A percentile compares a stretch with the other conserved stretches of the same genome.
phyloP scores from a whole-genome alignment of 2,329 filamentous ascomycete genomes.

The Erysiphe neolycopersici region DNA sequence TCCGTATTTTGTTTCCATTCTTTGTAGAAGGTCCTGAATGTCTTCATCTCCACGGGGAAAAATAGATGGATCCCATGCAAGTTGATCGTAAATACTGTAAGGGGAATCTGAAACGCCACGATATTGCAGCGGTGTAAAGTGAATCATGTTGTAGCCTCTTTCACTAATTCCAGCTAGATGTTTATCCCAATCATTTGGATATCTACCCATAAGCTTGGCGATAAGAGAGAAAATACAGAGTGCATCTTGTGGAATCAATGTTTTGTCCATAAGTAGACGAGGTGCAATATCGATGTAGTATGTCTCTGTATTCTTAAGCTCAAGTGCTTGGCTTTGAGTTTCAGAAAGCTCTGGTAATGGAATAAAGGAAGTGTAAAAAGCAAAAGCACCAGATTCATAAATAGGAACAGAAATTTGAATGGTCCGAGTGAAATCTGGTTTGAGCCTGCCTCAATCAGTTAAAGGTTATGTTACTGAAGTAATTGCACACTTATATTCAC shows the following conservation, averaged over 20 bases:
- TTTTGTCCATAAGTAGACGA: slow-evolving; percentile 43
- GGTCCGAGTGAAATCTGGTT: slow-evolving; percentile 75
- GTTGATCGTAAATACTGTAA: slow-evolving; percentile 87
- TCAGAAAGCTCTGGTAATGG: slow-evolving; percentile 49
- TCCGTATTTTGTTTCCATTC: slow-evolving; percentile 62
- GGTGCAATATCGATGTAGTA: slow-evolving; percentile 94
- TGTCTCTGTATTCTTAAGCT: slow-evolving; percentile 40
- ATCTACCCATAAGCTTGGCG: slow-evolving; percentile 94
- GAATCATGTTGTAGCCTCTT: slow-evolving; percentile 94
- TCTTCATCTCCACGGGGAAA: slow-evolving; percentile 75
- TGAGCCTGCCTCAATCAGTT: slow-evolving; percentile 28
- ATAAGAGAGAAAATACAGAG: slow-evolving; percentile 82
- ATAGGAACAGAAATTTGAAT: slow-evolving; percentile 80
- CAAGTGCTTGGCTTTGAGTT: slow-evolving; percentile 19
- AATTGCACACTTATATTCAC: slow-evolving; percentile 56
- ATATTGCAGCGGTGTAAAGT: slow-evolving; percentile 83
- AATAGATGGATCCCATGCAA: slow-evolving; percentile 53
- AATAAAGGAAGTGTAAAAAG: slow-evolving; percentile 81
- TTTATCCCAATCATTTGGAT: slow-evolving; percentile 69
- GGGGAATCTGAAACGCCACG: slow-evolving; percentile 83
- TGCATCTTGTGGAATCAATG: slow-evolving; percentile 55
- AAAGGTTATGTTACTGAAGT: not conserved
- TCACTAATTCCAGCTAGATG: slow-evolving; percentile 71
- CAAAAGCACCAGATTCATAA: slow-evolving; percentile 59
- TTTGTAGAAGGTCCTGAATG: slow-evolving; percentile 46